These are phyloP conservation scores for Pseudocercospora fuligena DNA, from an alignment of 2,329 filamentous ascomycete species.

Conservation along the genomic window DNA sequence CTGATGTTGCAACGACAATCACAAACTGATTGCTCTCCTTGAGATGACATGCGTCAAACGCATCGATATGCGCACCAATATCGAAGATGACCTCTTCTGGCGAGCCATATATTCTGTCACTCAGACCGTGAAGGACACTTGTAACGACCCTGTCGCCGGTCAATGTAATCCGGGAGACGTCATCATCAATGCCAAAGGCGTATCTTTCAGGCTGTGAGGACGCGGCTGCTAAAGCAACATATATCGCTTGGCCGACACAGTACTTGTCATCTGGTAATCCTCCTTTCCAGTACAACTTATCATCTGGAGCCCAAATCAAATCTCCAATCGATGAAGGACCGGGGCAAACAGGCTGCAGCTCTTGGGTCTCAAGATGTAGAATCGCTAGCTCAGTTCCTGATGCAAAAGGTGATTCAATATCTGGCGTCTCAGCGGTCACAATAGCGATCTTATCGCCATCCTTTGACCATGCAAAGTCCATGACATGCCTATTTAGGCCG, in stretches of 20 bases:
- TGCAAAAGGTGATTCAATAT: slow-evolving; percentile 34
- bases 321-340: not conserved
- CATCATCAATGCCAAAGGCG: slow-evolving; percentile 27
- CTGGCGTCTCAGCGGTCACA: slow-evolving; percentile 30
- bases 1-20: slow-evolving; percentile 37
- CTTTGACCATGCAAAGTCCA: slow-evolving; percentile 37
- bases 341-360: not conserved
- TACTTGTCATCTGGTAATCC: slow-evolving; percentile 15
- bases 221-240: not conserved
- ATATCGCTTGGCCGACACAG: slow-evolving; percentile 19
- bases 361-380: not conserved
- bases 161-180: slow-evolving; percentile 22
- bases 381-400: slow-evolving; percentile 26
- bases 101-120: slow-evolving; percentile 30
- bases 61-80: slow-evolving; percentile 20
- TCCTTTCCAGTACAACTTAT: slow-evolving; percentile 27
- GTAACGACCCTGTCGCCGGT: slow-evolving; percentile 26
- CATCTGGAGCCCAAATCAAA: slow-evolving; percentile 24
- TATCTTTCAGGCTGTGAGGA: slow-evolving; percentile 17
- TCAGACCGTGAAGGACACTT: slow-evolving; percentile 30
- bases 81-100: slow-evolving; percentile 17
- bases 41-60: slow-evolving; percentile 25
- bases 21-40: slow-evolving; percentile 31
- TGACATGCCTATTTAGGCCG: slow-evolving; percentile 33
- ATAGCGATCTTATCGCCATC: slow-evolving; percentile 37